These are phyloP conservation scores for Phoma sp. DNA, from an alignment of 2,329 filamentous ascomycete species.

Conservation along the genomic window DNA sequence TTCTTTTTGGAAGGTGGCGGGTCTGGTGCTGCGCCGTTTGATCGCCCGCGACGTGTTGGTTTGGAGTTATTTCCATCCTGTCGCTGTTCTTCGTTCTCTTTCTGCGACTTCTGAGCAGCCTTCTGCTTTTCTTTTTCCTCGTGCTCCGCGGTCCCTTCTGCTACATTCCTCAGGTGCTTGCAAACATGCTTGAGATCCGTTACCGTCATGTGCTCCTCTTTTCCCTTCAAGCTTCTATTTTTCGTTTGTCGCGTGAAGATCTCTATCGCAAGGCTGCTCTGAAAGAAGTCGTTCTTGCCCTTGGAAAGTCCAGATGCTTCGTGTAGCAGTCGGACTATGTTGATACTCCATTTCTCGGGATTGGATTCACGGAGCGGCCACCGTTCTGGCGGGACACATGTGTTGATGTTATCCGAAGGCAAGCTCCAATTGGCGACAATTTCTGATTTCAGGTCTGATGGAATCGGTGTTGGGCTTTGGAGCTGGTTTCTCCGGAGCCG, in stretches of 20 bases:
- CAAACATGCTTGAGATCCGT: constrained; percentile 1
- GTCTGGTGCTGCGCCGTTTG: neutral
- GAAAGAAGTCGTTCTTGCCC: neutral
- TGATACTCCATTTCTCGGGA: constrained; percentile 1
- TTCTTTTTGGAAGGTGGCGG: neutral
- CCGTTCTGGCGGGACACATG: neutral
- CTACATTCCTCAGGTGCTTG: neutral
- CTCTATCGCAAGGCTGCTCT: neutral
- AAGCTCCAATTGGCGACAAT: constrained; percentile 9
- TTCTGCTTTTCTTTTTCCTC: neutral
- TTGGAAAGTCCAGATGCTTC: neutral
- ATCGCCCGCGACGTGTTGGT: neutral
- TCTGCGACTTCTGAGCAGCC: neutral
- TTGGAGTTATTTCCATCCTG: neutral
- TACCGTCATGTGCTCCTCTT: neutral
- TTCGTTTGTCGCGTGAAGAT: neutral
- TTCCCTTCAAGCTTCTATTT: neutral
- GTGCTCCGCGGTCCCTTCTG: neutral
- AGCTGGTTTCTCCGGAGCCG: neutral
- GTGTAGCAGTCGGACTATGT: constrained; percentile 5
- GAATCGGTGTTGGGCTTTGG: neutral
- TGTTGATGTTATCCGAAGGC: neutral
- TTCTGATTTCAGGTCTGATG: neutral
- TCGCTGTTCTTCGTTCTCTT: neutral
- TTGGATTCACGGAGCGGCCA: constrained; percentile 6